These are phyloP conservation scores for Plasmodium inui DNA, from an alignment of 169 alveolate species.

Conservation along the genomic window DNA sequence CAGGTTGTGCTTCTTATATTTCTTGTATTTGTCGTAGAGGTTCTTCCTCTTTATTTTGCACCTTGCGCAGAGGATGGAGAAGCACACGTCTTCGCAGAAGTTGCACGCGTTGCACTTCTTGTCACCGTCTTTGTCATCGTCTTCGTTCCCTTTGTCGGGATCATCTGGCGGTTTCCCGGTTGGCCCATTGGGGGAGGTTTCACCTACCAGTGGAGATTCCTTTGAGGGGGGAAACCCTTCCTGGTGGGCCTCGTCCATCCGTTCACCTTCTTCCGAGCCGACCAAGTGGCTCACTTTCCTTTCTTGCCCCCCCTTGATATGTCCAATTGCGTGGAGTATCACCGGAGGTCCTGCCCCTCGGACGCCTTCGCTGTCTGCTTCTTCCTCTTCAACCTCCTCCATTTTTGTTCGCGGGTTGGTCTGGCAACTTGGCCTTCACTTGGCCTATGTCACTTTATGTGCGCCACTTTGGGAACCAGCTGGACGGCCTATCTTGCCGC, in stretches of 20 bases:
- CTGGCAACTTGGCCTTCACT: neutral
- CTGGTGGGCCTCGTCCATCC: neutral
- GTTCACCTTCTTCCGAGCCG: neutral
- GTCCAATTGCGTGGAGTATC: neutral
- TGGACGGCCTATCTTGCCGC: neutral
- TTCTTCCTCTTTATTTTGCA: conserved; percentile 39
- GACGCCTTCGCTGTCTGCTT: neutral
- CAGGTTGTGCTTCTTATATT: conserved; percentile 16
- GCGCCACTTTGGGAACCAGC: neutral
- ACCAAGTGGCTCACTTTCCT: neutral
- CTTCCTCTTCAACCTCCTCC: conserved; percentile 5
- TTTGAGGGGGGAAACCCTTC: neutral
- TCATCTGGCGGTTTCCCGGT: neutral
- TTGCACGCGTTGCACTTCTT: conserved; percentile 39
- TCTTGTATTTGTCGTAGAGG: conserved; percentile 25
- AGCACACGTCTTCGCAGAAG: conserved; percentile 59
- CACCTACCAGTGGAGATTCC: neutral
- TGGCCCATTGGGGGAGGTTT: neutral
- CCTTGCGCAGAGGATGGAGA: conserved; percentile 5
- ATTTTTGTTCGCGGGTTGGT: neutral
- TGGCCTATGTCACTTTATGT: no score
- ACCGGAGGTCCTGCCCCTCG: neutral
- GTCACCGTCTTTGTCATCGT: neutral
- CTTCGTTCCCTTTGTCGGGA: neutral
- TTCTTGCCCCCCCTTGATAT: neutral